Evolutionary conservation across 2,329 filamentous ascomycete genomes (phyloP).

Genomic region (Colletotrichum sp.): DNA sequence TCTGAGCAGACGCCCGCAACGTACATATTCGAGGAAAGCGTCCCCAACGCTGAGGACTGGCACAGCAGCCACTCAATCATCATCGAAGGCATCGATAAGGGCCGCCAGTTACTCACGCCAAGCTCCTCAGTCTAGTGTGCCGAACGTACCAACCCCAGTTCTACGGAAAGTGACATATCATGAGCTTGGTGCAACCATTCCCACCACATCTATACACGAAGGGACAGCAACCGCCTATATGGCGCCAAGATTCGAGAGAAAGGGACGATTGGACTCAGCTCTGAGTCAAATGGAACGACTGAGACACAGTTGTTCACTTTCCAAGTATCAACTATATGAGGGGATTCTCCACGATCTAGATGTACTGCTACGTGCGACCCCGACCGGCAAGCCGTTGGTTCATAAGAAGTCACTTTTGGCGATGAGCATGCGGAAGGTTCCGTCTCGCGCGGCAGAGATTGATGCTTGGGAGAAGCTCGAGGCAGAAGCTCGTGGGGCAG

Average conservation of each 20-base stretch:
- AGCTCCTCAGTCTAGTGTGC: neutral
- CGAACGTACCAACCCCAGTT: slow-evolving; percentile 6
- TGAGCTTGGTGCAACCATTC: neutral
- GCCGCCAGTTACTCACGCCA: neutral
- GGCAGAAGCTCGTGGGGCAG: slow-evolving; percentile 40
- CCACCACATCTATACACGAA: neutral
- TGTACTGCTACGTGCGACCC: slow-evolving; percentile 32
- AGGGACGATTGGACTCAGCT: neutral
- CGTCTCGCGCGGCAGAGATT: slow-evolving; percentile 50
- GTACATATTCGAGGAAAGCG: slow-evolving; percentile 18
- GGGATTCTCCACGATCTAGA: slow-evolving; percentile 36
- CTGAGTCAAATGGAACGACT: neutral
- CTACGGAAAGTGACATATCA: slow-evolving; percentile 3
- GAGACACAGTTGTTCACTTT: slow-evolving; percentile 23
- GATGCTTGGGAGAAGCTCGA: slow-evolving; percentile 45
- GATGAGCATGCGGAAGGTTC: slow-evolving; percentile 54
- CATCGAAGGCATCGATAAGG: neutral
- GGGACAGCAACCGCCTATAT: neutral
- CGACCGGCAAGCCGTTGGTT: neutral
- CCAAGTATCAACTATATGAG: slow-evolving; percentile 34
- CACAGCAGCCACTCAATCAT: neutral
- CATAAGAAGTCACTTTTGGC: slow-evolving; percentile 46
- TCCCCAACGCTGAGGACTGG: neutral
- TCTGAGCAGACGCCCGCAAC: slow-evolving; percentile 22
- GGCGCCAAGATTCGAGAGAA: neutral